Evolutionary conservation across 1,284 basidiomycete species (phyloP), one percentile per base, ranked within the genome.

Genomic region (Neonothopanus nambi): DNA sequence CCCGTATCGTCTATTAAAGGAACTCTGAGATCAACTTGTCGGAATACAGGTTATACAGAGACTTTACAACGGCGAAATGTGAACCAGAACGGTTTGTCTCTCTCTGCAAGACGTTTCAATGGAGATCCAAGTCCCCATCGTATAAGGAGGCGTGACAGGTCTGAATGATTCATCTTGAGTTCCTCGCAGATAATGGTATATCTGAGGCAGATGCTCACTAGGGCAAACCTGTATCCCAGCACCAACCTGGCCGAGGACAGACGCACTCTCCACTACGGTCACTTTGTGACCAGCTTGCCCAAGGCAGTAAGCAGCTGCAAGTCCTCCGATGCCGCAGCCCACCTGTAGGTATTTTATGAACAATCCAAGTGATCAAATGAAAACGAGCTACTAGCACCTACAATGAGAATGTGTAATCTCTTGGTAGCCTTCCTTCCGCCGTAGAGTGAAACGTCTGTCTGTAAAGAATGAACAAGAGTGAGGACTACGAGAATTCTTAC

Each of bases 71-170:
- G 67, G 20, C 77, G 67, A 54, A 81, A 69, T 0, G 70, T 70
- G 47, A 82, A 66, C 3, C 67, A 70, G 12, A 68, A 62, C 0
- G 80, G 78, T 40, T 72, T 63, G 17, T 83, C 79, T 0, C 67
- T 52, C 28, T 52, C 47, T 8, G 55, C 70, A 8, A 73, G 54
- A 44, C 70, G 61, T 30, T 72, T 65, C 18, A 84, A 65, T 36
- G 69, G 67, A 1, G 72, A 67, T 1, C 65, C 74, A 1, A 82
- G 66, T 4, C 80, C 82, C 81, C 81, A 84, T 7, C 76, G 68
- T 37, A 74, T 68, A 42, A 84, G 66, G 2, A 82, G 69, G 9
- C 79, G 69, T 13, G 71, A 72, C 13, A 79, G 56, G 58, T 83
- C 56, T 57, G 26, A 18, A n/a, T 13, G 35, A 23, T 5, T 21